Conservation (phyloP, 805 yeast genomes). For the Candida wancherniae region DNA sequence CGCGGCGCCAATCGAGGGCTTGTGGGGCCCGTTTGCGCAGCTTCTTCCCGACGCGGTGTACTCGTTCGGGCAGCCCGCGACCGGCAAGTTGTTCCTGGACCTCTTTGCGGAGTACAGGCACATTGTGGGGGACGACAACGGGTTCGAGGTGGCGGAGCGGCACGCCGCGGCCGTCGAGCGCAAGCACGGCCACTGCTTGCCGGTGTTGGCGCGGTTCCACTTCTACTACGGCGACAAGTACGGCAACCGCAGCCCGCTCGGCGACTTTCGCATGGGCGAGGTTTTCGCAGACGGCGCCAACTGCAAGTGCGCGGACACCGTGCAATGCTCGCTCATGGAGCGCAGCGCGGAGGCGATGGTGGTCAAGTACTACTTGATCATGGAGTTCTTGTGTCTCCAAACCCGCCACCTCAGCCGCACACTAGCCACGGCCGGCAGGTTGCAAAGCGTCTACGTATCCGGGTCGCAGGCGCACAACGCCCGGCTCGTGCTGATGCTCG, state of each 20-base stretch:
- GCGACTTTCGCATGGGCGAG: constrained; percentile 47
- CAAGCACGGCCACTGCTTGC: constrained; percentile 17
- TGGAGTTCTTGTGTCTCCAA: constrained; percentile 53
- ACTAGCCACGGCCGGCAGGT: constrained; percentile 20
- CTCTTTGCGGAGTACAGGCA: constrained; percentile 32
- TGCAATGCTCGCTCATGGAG: constrained; percentile 15
- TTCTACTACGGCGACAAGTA: constrained; percentile 51
- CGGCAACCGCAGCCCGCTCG: constrained; percentile 57
- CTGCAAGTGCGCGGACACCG: constrained; percentile 7
- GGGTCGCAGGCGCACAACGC: constrained; percentile 53
- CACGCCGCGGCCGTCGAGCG: constrained; percentile 21
- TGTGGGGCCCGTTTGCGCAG: constrained; percentile 58
- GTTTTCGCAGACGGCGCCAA: constrained; percentile 44
- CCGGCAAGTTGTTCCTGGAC: constrained; percentile 50
- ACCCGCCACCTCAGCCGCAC: constrained; percentile 32
- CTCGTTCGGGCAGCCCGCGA: constrained; percentile 56
- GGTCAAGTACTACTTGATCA: constrained; percentile 39
- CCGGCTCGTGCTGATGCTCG: constrained; percentile 9
- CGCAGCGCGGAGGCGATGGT: constrained; percentile 30
- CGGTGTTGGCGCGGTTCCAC: constrained; percentile 29
- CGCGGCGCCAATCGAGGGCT: constrained; percentile 31
- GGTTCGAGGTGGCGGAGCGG: constrained; percentile 18
- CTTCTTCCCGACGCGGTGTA: constrained; percentile 33
- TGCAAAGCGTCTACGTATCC: constrained; percentile 36
- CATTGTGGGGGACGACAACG: constrained; percentile 3